Percentiles rank a stretch among this genome's conserved stretches.
Evolutionary conservation across 768 basidiomycete genomes (phyloP).

Genomic region (Kwoniella europaea): DNA sequence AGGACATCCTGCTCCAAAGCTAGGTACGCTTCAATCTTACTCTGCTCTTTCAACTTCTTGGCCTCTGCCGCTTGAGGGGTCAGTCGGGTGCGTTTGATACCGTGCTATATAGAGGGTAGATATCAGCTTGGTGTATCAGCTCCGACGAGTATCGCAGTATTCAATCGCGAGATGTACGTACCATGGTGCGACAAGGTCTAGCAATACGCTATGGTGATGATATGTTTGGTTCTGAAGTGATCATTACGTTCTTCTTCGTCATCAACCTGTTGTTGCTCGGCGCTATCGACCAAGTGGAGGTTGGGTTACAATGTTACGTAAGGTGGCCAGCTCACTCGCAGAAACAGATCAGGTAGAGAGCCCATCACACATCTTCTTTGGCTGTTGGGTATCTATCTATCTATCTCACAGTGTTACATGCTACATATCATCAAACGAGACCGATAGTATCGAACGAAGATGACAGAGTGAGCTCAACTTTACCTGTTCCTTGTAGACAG

Average conservation of each 20-base stretch:
- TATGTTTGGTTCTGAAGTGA: neutral
- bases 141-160: too few relatives aligned
- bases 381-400: neutral
- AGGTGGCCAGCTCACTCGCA: neutral
- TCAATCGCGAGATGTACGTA: neutral
- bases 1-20: conserved; percentile 70
- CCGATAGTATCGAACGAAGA: neutral
- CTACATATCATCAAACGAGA: conserved; percentile 1
- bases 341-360: too few relatives aligned
- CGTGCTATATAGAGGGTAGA: conserved; percentile 51
- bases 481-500: neutral
- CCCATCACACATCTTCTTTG: too few relatives aligned
- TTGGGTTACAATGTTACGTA: neutral
- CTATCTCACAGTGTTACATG: neutral
- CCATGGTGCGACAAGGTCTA: neutral
- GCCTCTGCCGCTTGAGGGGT: conserved; percentile 63
- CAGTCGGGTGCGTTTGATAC: conserved; percentile 56
- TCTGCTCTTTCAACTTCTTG: conserved; percentile 70
- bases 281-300: conserved; percentile 7
- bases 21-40: conserved; percentile 78
- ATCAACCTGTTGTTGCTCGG: neutral
- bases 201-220: neutral
- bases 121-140: too few relatives aligned
- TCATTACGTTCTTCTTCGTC: conserved; percentile 2
- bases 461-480: conserved; percentile 44